Conservation (phyloP, 73 alveolate species). For the Tetrahymena malaccensis region DNA sequence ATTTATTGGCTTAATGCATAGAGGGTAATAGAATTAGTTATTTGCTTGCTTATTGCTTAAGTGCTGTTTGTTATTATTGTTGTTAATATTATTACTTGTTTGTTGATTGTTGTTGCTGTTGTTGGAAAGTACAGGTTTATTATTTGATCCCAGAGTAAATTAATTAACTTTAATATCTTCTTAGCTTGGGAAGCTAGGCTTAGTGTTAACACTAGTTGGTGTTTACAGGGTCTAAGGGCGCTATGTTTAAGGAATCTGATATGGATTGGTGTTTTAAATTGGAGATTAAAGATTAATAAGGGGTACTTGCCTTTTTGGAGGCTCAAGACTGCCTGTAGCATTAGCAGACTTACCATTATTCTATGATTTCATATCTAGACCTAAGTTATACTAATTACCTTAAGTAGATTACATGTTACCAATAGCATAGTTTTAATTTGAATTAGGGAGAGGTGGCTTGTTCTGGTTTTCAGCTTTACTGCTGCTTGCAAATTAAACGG, state of each 20-base stretch:
- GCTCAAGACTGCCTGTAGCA: background rate
- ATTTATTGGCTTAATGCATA: background rate
- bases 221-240: background rate
- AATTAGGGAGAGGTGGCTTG: background rate
- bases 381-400: background rate
- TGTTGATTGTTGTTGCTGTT: background rate
- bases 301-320: background rate
- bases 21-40: background rate
- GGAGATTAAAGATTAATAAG: background rate
- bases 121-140: background rate
- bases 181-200: background rate
- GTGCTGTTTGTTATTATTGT: background rate
- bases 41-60: background rate
- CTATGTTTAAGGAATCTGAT: background rate
- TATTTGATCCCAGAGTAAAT: background rate
- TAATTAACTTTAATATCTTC: background rate
- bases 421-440: background rate
- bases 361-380: background rate
- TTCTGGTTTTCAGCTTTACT: background rate
- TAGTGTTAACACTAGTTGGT: background rate
- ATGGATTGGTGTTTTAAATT: background rate
- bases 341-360: background rate
- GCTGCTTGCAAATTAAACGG: background rate
- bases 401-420: background rate
- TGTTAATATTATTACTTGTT: background rate